Evolutionary conservation across 148 eudicot genomes (phyloP).

Genomic region (Oxyria digyna): DNA sequence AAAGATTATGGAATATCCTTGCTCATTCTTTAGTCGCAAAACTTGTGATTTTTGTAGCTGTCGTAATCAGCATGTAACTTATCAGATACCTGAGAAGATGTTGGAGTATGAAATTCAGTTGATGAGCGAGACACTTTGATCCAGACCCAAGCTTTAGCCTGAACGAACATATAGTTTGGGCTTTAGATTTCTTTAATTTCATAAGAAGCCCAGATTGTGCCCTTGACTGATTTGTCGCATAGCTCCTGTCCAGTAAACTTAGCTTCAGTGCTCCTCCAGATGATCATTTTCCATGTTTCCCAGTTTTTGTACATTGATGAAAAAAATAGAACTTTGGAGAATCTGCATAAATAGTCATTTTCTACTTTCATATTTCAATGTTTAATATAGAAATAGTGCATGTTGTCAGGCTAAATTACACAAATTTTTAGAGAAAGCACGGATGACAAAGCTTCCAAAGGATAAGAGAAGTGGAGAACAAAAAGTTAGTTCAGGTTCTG

Average conservation of each 20-base stretch:
- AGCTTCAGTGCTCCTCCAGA: neutral
- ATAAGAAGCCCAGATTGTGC: neutral
- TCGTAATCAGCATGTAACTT: neutral
- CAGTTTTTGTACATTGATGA: neutral
- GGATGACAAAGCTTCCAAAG: conserved; percentile 36
- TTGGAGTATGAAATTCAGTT: neutral
- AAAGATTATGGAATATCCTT: neutral
- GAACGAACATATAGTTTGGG: neutral
- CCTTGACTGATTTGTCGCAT: neutral
- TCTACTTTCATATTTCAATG: neutral
- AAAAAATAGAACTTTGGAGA: neutral
- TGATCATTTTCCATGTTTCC: conserved; percentile 1
- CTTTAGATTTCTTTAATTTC: neutral
- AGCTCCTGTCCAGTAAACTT: too few relatives aligned
- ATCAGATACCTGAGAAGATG: neutral
- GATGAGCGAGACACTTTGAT: neutral
- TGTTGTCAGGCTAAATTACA: conserved; percentile 57
- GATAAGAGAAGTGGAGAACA: conserved; percentile 23
- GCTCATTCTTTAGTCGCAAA: neutral
- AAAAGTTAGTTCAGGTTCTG: conserved; percentile 19
- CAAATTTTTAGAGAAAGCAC: conserved; percentile 52
- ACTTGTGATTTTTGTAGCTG: neutral
- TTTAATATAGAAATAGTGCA: neutral
- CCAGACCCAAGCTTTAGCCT: neutral
- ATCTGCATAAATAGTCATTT: neutral